A percentile compares a stretch with the other conserved stretches of the same genome.
These are phyloP conservation scores for Astragalus glycyphyllos DNA, from an alignment of 306 rosid species.

Conservation along the genomic window DNA sequence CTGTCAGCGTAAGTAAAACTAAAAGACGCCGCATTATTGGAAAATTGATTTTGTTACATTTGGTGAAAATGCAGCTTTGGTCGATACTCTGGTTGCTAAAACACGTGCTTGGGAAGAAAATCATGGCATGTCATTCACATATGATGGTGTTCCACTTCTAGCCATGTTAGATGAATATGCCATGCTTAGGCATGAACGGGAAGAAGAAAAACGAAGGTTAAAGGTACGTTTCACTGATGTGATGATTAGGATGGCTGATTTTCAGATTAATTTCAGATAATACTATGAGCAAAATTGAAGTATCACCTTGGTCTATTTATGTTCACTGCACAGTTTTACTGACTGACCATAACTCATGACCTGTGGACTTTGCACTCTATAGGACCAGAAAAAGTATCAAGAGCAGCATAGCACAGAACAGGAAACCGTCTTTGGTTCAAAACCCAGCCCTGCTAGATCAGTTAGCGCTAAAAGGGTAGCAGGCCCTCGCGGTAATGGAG, in stretches of 20 bases:
- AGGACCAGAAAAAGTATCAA: constrained; percentile 93
- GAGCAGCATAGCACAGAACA: constrained; percentile 85
- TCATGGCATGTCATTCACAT: constrained; percentile 73
- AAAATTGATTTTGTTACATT: constrained; percentile 37
- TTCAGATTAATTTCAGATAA: constrained; percentile 25
- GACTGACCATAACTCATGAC: constrained; percentile 18
- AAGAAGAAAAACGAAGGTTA: constrained; percentile 94
- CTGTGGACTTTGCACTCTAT: constrained; percentile 39
- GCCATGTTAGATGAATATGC: constrained; percentile 99
- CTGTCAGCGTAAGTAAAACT: constrained; percentile 12
- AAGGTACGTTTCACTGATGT: constrained; percentile 60
- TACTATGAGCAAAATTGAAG: constrained; percentile 2
- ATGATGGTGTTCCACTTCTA: constrained; percentile 96
- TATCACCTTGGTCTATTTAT: neutral
- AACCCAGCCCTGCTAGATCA: constrained; percentile 88
- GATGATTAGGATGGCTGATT: constrained; percentile 20
- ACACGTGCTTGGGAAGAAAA: constrained; percentile 98
- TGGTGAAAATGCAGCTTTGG: constrained; percentile 72
- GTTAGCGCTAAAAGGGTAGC: constrained; percentile 73
- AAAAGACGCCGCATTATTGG: neutral
- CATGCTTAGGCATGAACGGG: constrained; percentile 97
- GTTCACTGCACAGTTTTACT: constrained; percentile 8
- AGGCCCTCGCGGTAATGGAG: constrained; percentile 82
- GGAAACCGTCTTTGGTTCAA: constrained; percentile 72
- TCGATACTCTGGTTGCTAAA: constrained; percentile 89